Conservation (phyloP, 345 rosid genomes). For the Pugionium cornutum region DNA sequence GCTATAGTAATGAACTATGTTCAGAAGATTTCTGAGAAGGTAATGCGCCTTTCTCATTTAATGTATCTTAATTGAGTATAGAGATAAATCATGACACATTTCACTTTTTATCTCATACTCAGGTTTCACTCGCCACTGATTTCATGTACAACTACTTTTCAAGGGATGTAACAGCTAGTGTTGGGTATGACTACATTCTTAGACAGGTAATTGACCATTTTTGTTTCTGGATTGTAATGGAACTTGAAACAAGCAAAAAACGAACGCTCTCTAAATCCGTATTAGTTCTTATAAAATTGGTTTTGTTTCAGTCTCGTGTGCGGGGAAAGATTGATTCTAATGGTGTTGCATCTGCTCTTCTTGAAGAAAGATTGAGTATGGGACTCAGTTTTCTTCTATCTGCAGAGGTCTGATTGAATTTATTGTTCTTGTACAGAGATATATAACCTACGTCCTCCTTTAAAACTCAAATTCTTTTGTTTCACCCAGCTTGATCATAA, state of each 20-base stretch:
- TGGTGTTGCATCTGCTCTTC: constrained; percentile 63
- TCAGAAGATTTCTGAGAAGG: constrained; percentile 90
- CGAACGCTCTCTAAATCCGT: no score
- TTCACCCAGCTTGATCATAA: constrained; percentile 71
- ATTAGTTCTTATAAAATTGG: not conserved
- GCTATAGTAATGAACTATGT: constrained; percentile 80
- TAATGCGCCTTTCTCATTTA: constrained; percentile 21
- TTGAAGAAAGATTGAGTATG: constrained; percentile 73
- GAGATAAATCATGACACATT: not conserved
- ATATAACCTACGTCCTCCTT: not conserved
- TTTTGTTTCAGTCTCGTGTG: constrained; percentile 53
- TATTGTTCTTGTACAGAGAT: not conserved
- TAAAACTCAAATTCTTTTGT: constrained; percentile 7
- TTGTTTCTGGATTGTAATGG: not conserved
- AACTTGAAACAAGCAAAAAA: not conserved
- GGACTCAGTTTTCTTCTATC: constrained; percentile 76
- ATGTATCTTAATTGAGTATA: not conserved
- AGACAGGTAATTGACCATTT: constrained; percentile 59
- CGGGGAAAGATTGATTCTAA: constrained; percentile 91
- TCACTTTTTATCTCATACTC: not conserved
- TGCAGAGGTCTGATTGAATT: constrained; percentile 57
- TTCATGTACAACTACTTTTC: constrained; percentile 74
- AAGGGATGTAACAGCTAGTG: constrained; percentile 76
- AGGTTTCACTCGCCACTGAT: constrained; percentile 84
- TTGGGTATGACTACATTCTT: constrained; percentile 81